Evolutionary conservation across 2,329 filamentous ascomycete species (phyloP).

Genomic region (Fusarium lateritium): DNA sequence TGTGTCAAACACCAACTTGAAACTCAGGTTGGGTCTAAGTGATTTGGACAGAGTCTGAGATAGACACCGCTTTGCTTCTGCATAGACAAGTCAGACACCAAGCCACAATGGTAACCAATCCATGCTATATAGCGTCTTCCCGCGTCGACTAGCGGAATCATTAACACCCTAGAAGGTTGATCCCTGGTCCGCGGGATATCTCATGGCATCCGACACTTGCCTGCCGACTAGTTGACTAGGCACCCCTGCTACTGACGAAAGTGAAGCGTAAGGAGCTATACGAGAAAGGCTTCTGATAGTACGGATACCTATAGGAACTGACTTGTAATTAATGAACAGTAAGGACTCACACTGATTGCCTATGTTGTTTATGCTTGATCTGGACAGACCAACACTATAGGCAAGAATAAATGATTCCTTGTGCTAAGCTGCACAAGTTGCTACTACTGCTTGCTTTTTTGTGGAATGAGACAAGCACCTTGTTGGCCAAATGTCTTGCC

Average conservation of each 20-base stretch:
- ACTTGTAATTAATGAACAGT: background rate
- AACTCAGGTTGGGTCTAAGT: background rate
- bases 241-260: constrained; percentile 6
- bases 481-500: constrained; percentile 29
- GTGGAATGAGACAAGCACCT: constrained; percentile 34
- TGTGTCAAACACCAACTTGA: background rate
- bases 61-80: background rate
- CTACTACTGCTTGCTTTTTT: background rate
- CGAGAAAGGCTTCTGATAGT: background rate
- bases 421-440: background rate
- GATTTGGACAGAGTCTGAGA: background rate
- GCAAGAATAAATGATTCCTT: background rate
- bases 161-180: constrained; percentile 3
- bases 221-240: constrained; percentile 13
- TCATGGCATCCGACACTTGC: constrained; percentile 14
- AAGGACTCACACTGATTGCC: constrained; percentile 11
- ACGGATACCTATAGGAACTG: background rate
- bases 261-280: constrained; percentile 19
- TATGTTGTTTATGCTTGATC: background rate
- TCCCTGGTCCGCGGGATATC: constrained; percentile 21
- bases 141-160: constrained; percentile 5
- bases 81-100: background rate
- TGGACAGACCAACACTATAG: background rate
- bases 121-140: background rate
- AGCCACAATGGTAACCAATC: background rate